Base-by-base conservation (phyloP, 1,284 basidiomycete genomes). In the Ganoderma sinense region DNA sequence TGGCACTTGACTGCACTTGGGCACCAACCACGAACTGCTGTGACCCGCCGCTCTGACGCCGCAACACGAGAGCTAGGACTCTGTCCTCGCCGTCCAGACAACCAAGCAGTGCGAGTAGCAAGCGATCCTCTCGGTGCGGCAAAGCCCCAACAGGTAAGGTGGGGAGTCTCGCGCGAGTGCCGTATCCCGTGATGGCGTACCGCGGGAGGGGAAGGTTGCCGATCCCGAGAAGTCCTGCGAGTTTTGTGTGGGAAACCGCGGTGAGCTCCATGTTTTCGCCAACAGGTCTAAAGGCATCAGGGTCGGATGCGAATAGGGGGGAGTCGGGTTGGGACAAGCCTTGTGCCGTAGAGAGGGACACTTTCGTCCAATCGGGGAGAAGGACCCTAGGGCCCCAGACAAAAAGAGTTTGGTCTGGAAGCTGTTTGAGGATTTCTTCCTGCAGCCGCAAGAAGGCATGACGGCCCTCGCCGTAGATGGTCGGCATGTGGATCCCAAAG, bases 401-500 rank as follows among this genome's bases (percentile, higher is more conserved):
- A 33, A 59, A 66, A 29, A 66, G 23, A 7, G 56, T 48, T 40
- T 66, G 65, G n/a, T 66, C 58, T 39, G 43, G 56, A 31, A 62
- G n/a, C 18, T 67, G 60, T 33, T 67, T 62, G 23, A 67, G 48
- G 29, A 62, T 62, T 20, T 67, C 60, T 26, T 62, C 62, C 31
- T 68, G 67, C 26, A 68, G 56, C 36, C 62, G 33, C 23, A 64
- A 23, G 62, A 68, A 68, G 31, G 65, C 65, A n/a, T 53, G 23
- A 14, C 62, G n/a, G 0, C 62, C 67, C 39, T 68, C 67, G 2
- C 67, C 67, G 26, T 68, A 68, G 36, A 64, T 61, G 33, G 62
- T 65, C 11, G 67, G 62, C 67, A 68, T 53, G 45, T 68, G 41
- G 40, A 68, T 45, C 0, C 67, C 67, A n/a, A 68, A 65, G 43